Base-by-base conservation (phyloP, 2,329 filamentous ascomycete genomes). In the Ascochyta viciae-villosae region DNA sequence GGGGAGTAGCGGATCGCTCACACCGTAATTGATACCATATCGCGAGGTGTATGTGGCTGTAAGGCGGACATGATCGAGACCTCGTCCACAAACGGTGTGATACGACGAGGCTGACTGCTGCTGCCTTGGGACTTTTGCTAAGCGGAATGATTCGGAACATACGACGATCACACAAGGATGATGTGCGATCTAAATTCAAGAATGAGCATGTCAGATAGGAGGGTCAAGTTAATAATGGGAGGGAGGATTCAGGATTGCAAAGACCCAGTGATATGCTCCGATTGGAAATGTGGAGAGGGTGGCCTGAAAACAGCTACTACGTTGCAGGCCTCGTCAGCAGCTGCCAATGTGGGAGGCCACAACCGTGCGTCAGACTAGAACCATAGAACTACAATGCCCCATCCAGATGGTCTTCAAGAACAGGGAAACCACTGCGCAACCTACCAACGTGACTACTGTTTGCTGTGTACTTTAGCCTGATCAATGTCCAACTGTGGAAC, bases 31-130 rank as follows among this genome's bases (percentile, higher is more conserved):
- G 12, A 37, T 33, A 10, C 29, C 27, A 33, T 34, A 35, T 49
- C 49, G 44, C 50, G 41, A 45, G 48, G 44, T 34, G 48, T 42
- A 6, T 38, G 42, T 39, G 53, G 47, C 42, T 43, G 45, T 43
- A 47, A 22, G 47, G 49, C 24, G 37, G 33, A 26, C 24, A 26
- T 24, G 19, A 47, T 50, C 31, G 35, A 39, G 23, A 33, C 42
- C 47, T 34, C 35, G 42, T 46, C 33, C 22, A 45, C 40, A 46
- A 63, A 63, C 56, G 57, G 62, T 63, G 60, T 63, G 60, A 58
- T 49, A 23, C n/a, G 22, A 49, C 38, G 43, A 59, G 49, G 45
- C 52, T 56, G 49, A 54, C 51, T 56, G 53, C 44, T 58, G 54
- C 41, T 53, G 54, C 57, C 58, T 62, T 53, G 38, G n/a, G 48